phyloP scores from a whole-genome alignment of 768 basidiomycete species.

The Pleurotus platypus region DNA sequence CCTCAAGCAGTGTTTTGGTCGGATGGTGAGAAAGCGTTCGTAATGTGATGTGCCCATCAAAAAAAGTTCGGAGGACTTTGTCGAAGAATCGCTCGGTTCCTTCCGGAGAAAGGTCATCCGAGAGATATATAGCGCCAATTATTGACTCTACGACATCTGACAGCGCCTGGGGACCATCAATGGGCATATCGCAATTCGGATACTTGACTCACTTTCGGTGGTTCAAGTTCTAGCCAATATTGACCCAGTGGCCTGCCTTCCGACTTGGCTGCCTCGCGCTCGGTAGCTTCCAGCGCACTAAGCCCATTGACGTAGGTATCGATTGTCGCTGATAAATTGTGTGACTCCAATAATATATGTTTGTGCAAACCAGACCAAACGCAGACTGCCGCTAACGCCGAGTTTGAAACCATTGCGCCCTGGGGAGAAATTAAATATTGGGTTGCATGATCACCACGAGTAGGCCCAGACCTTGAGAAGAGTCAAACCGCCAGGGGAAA shows the following conservation, averaged over 20 bases:
- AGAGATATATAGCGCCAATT: slow-evolving; percentile 76
- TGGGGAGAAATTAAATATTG: slow-evolving; percentile 22
- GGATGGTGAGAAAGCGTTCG: slow-evolving; percentile 76
- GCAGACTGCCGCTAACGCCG: slow-evolving; percentile 71
- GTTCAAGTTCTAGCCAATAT: slow-evolving; percentile 75
- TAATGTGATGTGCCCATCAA: slow-evolving; percentile 69
- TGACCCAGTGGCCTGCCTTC: slow-evolving; percentile 59
- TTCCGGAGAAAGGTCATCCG: slow-evolving; percentile 60
- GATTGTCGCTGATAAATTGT: slow-evolving; percentile 47
- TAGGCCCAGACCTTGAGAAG: slow-evolving; percentile 63
- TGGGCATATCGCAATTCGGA: neutral
- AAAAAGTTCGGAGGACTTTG: slow-evolving; percentile 71
- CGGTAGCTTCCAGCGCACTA: slow-evolving; percentile 39
- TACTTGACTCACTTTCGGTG: slow-evolving; percentile 61
- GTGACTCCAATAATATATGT: slow-evolving; percentile 56
- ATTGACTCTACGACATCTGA: slow-evolving; percentile 81
- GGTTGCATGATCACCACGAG: too few species aligned
- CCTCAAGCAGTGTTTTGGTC: slow-evolving; percentile 68
- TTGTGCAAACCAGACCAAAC: slow-evolving; percentile 65
- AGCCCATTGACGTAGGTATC: slow-evolving; percentile 49
- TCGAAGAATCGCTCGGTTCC: slow-evolving; percentile 67
- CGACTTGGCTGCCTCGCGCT: slow-evolving; percentile 39
- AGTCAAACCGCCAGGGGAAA: slow-evolving; percentile 76
- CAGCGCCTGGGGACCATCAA: slow-evolving; percentile 46
- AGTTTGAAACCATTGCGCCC: slow-evolving; percentile 87